Base-by-base conservation (phyloP, 495 filamentous ascomycete genomes). In the Cenococcum geophilum region DNA sequence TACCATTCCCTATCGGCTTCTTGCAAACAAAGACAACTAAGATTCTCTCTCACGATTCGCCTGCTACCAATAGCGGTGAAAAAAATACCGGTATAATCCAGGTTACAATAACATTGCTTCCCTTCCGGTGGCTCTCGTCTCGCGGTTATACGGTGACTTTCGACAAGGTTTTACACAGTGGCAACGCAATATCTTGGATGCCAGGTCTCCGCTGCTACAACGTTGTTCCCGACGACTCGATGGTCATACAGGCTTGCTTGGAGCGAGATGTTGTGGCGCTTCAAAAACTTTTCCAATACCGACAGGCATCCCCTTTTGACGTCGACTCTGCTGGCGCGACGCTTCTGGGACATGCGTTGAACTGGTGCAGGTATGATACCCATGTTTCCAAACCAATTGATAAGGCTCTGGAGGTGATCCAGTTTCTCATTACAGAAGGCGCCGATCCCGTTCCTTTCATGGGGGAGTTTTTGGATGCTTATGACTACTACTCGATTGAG, bases 91-190 rank as follows among this genome's bases (percentile, higher is more conserved):
- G 55, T 23, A 55, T 42, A 22, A 5, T 61, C 2, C 20, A 25
- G 12, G 18, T 61, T 11, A 37, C 53, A 48, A 47, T 61, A 6
- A 22, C 32, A 1, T 6, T 61, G 10, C 9, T 61, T 25, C 58
- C 58, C 22, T 61, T 61, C 58, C 50, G n/a, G 49, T 61, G 58
- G 58, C 58, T 61, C 8, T 61, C 58, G 3, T 43, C 16, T 20
- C 11, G 50, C 12, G 49, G 58, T 37, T 51, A 47, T 8, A 43
- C 45, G 1, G 16, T 55, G 16, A 18, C 36, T 20, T 5, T 61
- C 20, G 35, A 61, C 21, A 54, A 55, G 23, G 35, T 11, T 34
- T 27, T 36, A 25, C 27, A 34, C 18, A 25, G 35, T n/a, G 27
- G 18, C 16, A 61, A 11, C 34, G 58, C 12, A 12, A 5, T 43